These are phyloP conservation scores for Yamadazyma epiphylla DNA, from an alignment of 1,139 yeast species.

Conservation along the genomic window DNA sequence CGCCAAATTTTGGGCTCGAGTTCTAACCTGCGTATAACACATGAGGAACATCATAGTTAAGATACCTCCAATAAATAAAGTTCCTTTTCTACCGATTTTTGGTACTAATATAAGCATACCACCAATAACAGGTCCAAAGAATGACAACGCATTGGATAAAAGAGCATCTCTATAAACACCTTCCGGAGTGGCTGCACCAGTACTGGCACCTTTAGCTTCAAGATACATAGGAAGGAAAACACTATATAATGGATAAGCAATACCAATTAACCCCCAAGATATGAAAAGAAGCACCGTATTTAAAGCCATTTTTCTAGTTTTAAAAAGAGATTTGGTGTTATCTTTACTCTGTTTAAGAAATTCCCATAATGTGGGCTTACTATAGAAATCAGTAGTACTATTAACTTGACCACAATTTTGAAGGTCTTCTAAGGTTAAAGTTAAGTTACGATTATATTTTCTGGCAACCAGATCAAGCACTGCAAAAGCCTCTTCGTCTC, in stretches of 20 bases:
- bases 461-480: slow-evolving; percentile 24
- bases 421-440: slow-evolving; percentile 26
- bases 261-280: slow-evolving; percentile 51
- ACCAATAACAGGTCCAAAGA: slow-evolving; percentile 57
- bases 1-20: slow-evolving; percentile 48
- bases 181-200: slow-evolving; percentile 27
- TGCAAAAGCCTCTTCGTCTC: slow-evolving; percentile 32
- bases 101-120: slow-evolving; percentile 44
- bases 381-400: slow-evolving; percentile 15
- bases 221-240: slow-evolving; percentile 49
- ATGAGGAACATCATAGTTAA: slow-evolving; percentile 52
- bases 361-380: slow-evolving; percentile 14
- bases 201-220: slow-evolving; percentile 42
- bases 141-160: slow-evolving; percentile 47
- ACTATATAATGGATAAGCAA: slow-evolving; percentile 49
- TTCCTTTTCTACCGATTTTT: slow-evolving; percentile 51
- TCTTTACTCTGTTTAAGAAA: slow-evolving; percentile 12
- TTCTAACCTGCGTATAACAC: slow-evolving; percentile 53
- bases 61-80: slow-evolving; percentile 51
- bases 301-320: slow-evolving; percentile 30
- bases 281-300: slow-evolving; percentile 38
- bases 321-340: slow-evolving; percentile 35
- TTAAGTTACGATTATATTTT: slow-evolving; percentile 24
- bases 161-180: slow-evolving; percentile 51
- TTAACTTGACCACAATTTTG: slow-evolving; percentile 24